Base-by-base conservation (phyloP, 306 rosid genomes). In the Cicer pinnatifidum region DNA sequence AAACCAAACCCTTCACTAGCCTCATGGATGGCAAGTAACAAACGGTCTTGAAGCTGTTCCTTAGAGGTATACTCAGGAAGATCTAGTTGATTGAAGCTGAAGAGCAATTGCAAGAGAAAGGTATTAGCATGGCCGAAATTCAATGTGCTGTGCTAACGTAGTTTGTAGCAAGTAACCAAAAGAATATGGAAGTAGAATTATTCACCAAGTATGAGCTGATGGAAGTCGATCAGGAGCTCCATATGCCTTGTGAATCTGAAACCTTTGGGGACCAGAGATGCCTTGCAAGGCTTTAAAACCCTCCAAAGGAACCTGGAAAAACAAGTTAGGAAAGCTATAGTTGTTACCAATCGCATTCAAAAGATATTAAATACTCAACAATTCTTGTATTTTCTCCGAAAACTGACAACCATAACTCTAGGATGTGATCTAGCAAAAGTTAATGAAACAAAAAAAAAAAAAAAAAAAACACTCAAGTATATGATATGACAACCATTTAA, bases 231-330 rank as follows among this genome's bases (percentile, higher is more conserved):
- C 99, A 45, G 99, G 97, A 81, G 96, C 92, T 69, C 99, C 99
- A 77, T 95, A 95, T 15, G 99, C 97, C 89, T 90, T 95, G 89
- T 91, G 99, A 82, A 95, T 88, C 87, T 95, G 99, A 85, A 95
- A 95, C 91, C 89, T 87, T 74, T 95, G 99, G 59, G 99, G 88
- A 77, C 99, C 99, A 63, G 99, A 95, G 71, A 95, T 92, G 67
- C 99, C 99, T 88, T 95, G 97, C 89, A 95, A 85, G 47, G 97
- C 97, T 88, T 81, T 91, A 75, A 95, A 95, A 69, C 99, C 99
- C 73, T 95, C 99, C 88, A 95, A 80, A 4, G 99, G 99, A 85
- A 95, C 97, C 99, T 95, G 90, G 71, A 84, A 69, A 73, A 82
- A 73, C 70, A 73, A 78, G 70, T 67, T 28, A 13, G 9, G 46